phyloP scores from a whole-genome alignment of 495 filamentous ascomycete species.

The Penicillium desertorum region DNA sequence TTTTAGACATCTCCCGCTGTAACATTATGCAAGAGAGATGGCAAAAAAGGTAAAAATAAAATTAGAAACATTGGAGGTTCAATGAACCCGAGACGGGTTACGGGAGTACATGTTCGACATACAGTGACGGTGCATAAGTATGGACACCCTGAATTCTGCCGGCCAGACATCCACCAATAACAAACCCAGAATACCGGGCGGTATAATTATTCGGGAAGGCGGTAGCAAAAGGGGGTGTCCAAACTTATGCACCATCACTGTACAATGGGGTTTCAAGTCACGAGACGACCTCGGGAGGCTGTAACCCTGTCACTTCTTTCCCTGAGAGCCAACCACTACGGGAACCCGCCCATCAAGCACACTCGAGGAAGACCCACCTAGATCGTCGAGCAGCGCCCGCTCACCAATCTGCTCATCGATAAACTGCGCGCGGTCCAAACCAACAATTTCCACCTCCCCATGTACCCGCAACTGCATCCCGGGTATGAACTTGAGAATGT shows the following conservation, averaged over 20 bases:
- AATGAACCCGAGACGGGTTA: background rate
- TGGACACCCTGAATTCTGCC: too few species aligned
- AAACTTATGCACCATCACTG: too few species aligned
- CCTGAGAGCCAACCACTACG: constrained; percentile 16
- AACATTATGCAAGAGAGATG: background rate
- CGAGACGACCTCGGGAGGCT: background rate
- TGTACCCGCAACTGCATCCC: constrained; percentile 55
- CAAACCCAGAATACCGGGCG: too few species aligned
- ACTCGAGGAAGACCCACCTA: constrained; percentile 23
- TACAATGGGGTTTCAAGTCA: background rate
- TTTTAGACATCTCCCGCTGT: background rate
- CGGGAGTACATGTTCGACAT: too few species aligned
- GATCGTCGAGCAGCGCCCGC: constrained; percentile 32
- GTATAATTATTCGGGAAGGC: too few species aligned
- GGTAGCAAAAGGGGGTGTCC: too few species aligned
- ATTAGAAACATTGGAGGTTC: background rate
- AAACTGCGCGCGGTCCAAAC: constrained; percentile 58
- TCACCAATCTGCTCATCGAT: constrained; percentile 60
- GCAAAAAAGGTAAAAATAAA: background rate
- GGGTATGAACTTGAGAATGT: constrained; percentile 58
- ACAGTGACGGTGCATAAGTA: too few species aligned
- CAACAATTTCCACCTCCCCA: constrained; percentile 57
- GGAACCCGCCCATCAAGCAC: constrained; percentile 15
- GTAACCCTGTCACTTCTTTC: constrained; percentile 11
- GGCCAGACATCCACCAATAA: too few species aligned